Base-by-base conservation (phyloP, 371 early-diverging fungal genomes). In the Mucor lusitanicus region DNA sequence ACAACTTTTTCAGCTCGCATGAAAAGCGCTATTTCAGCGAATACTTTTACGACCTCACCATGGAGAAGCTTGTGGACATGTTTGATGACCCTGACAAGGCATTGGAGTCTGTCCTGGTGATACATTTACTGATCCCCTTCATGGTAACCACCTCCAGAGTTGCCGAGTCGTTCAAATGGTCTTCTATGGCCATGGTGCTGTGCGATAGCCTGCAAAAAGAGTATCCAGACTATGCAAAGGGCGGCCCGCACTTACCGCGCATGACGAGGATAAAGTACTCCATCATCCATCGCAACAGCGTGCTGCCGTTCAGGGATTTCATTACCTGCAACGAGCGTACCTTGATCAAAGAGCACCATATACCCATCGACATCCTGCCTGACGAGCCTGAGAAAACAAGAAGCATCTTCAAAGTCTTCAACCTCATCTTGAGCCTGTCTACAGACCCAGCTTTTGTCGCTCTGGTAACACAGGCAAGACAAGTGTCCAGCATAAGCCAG, bases 1-100 rank as follows among this genome's bases (percentile, higher is more conserved):
- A 72, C 13, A 28, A 23, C 23, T 39, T 61, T 12, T 61, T 70
- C 5, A 39, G 57, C 37, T 44, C 61, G 7, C 35, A 61, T 19
- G 70, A 70, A 65, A 70, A 61, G 37, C 27, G 70, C 50, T 57
- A 48, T 28, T 8, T 70, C 12, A 65, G 70, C 13, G 70, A 70
- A 65, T 59, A 58, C 5, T 72, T 68, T 65, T 72, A 62, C 27
- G 21, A 58, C 1, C 42, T 27, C 7, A 48, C 62, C 21, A 65
- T 65, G 44, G 59, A 61, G 6, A 58, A 40, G 17, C 28, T 72
- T 1, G 21, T 62, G 1, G 65, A 68, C 6, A 72, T 65, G 33
- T 72, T 62, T 55, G 69, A 68, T 32, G 72, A 72, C 13, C 69
- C 66, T 1, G 63, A 62, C 17, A n/a, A 35, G 3, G 19, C 25